Base-by-base conservation (phyloP, 352 stramenopile genomes). In the Detonula confervacea region DNA sequence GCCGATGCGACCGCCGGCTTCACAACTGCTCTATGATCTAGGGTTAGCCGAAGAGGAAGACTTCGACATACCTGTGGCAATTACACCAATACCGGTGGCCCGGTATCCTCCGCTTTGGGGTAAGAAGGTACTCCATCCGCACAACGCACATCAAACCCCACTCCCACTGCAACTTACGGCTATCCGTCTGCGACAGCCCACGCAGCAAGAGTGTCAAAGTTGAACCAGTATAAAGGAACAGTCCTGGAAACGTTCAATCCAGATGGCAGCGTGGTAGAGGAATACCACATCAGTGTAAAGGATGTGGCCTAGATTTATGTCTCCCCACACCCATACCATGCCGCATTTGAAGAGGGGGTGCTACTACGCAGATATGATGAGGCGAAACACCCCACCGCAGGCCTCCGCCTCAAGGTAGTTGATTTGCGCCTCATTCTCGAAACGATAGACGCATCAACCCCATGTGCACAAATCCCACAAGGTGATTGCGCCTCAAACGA, bases 11-110 rank as follows among this genome's bases (percentile, higher is more conserved):
- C 73, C 64, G 0, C 64, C 73, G 7, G 62, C 44, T 6, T 56
- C 64, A 12, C 64, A 81, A 54, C 33, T 77, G 0, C 47, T 81
- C 0, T 81, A 69, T 54, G 54, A 80, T 42, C 20, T 73, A 0
- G 72, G 72, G 2, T 18, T 63, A 0, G 16, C 37, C 0, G 16
- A 69, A 1, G 61, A 80, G 1, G 6, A 20, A 2, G 44, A 52
- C 44, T 20, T 52, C 11, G n/a, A 18, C 8, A 22, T 20, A n/a
- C n/a, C n/a, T n/a, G n/a, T n/a, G n/a, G n/a, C n/a, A n/a, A n/a
- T n/a, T n/a, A n/a, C n/a, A n/a, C n/a, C n/a, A n/a, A n/a, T n/a
- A n/a, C n/a, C n/a, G n/a, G n/a, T n/a, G n/a, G 39, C 39, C 4
- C 6, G 2, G 12, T 49, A 49, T 12, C 39, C 39, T 20, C 39